A percentile compares a stretch with the other conserved stretches of the same genome.
Conservation (phyloP, 2,329 filamentous ascomycete genomes). For the Cladosporium sp. region DNA sequence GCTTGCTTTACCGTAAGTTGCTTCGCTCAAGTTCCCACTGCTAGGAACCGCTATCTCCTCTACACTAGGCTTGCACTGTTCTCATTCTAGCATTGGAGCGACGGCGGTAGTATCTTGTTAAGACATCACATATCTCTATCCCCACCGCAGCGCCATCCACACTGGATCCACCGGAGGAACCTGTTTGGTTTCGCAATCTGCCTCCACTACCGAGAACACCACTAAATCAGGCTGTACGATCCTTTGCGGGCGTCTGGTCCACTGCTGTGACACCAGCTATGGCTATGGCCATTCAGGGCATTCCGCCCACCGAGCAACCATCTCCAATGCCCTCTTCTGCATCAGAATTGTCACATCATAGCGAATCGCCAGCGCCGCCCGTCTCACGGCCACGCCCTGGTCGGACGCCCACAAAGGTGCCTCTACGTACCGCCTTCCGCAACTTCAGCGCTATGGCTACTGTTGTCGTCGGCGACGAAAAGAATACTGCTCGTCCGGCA, state of each 20-base stretch:
- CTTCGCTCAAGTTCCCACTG: background rate
- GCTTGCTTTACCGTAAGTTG: background rate
- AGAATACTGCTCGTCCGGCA: slow-evolving; percentile 22
- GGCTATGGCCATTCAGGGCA: slow-evolving; percentile 18
- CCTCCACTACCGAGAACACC: slow-evolving; percentile 20
- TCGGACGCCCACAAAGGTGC: slow-evolving; percentile 27
- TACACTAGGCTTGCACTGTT: background rate
- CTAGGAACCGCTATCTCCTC: background rate
- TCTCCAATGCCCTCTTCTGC: slow-evolving; percentile 20
- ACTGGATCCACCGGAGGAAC: slow-evolving; percentile 28
- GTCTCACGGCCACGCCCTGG: slow-evolving; percentile 10
- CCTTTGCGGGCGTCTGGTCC: slow-evolving; percentile 11
- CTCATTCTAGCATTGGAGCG: background rate
- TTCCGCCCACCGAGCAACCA: slow-evolving; percentile 26
- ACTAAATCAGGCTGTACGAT: slow-evolving; percentile 8
- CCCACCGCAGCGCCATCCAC: slow-evolving; percentile 9
- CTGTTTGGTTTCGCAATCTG: slow-evolving; percentile 29
- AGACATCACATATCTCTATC: background rate
- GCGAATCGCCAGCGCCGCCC: background rate
- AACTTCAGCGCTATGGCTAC: slow-evolving; percentile 39
- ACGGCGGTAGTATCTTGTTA: background rate
- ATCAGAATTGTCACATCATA: slow-evolving; percentile 10
- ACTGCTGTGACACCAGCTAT: slow-evolving; percentile 15
- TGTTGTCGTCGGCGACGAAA: slow-evolving; percentile 35
- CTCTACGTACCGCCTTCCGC: slow-evolving; percentile 35